Evolutionary conservation across 2,329 filamentous ascomycete genomes (phyloP), one percentile per base, ranked within the genome.

Genomic region (Colletotrichum scovillei): DNA sequence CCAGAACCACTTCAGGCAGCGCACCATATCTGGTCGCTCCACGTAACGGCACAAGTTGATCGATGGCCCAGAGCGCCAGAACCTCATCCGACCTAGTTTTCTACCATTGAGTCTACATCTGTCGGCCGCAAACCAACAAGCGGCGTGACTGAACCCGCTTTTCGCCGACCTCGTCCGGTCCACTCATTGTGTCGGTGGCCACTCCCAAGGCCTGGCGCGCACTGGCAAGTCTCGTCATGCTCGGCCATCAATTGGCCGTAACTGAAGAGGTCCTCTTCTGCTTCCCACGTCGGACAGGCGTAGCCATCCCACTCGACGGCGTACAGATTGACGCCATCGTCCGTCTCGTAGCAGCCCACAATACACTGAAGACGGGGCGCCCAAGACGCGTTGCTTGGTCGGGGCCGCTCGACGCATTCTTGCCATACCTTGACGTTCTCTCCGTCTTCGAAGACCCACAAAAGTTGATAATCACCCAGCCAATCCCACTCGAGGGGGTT

Each of bases 261-360:
- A n/a, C 1, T 67, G 4, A 1, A 60, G 19, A 67, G 26, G 14
- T 67, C 64, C n/a, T 67, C 64, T 9, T 67, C 63, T 49, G 49
- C 53, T 53, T 58, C 53, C 35, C 30, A 66, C 24, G 35, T 66
- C 5, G 19, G 53, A 53, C 24, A 67, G 1, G 16, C n/a, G 53
- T 67, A 67, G 14, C 64, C 24, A 7, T 60, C n/a, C 64, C 28
- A 67, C 42, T 30, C 53, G 4, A 68, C 57, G 5, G 57, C 38
- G 28, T 68, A 68, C 1, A 38, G 19, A 24, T 28, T 28, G 6
- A 8, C 26, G 7, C 65, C 14, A 1, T 38, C 19, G 32, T 68
- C 22, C 5, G 16, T 55, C 32, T 68, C 38, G 14, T 55, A 67
- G 42, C 56, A 67, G 5, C 38, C 28, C 9, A 60, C 14, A 5